phyloP scores from a whole-genome alignment of 768 basidiomycete species.

The Tulasnella sp. region DNA sequence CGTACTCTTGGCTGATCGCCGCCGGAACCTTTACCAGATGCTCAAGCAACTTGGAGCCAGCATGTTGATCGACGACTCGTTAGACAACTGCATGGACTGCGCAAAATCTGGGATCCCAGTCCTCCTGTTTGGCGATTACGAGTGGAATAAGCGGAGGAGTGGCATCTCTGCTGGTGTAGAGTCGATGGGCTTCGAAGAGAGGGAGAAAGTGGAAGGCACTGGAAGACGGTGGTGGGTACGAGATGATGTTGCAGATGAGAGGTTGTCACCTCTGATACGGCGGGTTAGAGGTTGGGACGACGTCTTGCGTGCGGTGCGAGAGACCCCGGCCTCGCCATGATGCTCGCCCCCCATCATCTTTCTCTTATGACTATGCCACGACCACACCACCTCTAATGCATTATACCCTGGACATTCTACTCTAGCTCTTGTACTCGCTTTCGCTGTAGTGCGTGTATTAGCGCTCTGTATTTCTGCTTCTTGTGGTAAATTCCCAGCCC shows the following conservation, averaged over 20 bases:
- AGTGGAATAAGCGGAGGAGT: constrained; percentile 63
- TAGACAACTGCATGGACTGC: constrained; percentile 66
- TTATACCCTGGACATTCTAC: not conserved
- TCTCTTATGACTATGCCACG: not conserved
- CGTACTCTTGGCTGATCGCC: not conserved
- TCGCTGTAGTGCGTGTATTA: not conserved
- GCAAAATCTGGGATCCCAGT: constrained; percentile 45
- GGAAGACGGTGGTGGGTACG: constrained; percentile 24
- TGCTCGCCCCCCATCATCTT: not conserved
- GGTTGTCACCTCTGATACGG: constrained; percentile 3
- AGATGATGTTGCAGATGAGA: constrained; percentile 14
- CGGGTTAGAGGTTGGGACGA: constrained; percentile 12
- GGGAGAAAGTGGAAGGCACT: not conserved
- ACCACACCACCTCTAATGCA: not conserved
- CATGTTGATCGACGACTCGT: constrained; percentile 70
- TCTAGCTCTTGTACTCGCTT: not conserved
- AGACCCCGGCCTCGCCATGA: not conserved
- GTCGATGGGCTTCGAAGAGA: constrained; percentile 27
- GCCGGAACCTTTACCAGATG: not conserved
- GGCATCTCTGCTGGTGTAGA: constrained; percentile 19
- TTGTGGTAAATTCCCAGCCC: not conserved
- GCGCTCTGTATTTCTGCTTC: not conserved
- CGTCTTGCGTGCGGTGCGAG: constrained; percentile 9
- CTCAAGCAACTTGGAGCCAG: constrained; percentile 48
- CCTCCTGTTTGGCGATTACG: constrained; percentile 49